Evolutionary conservation across 768 basidiomycete species (phyloP), one percentile per base, ranked within the genome.

Genomic region (Phlebiopsis flavidoalba): DNA sequence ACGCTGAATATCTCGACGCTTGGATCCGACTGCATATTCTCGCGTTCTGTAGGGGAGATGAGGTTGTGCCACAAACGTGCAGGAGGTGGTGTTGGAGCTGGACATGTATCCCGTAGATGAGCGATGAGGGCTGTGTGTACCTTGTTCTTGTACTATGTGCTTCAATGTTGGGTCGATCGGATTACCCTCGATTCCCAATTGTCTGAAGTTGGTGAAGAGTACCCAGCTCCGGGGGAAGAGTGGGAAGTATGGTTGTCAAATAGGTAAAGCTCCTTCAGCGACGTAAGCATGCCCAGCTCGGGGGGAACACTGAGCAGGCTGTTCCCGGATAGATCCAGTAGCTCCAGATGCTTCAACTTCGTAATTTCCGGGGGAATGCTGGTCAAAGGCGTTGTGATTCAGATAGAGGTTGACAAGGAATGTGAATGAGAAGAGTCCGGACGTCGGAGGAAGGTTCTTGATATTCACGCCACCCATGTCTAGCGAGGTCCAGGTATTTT

Each of bases 381-480:
- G 8, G 86, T 76, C 50, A 99, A 80, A 24, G n/a, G 84, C 79
- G 69, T 99, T 99, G 78, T 98, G 96, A 66, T 98, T 98, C 72
- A 99, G 90, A 76, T 95, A 98, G 53, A 99, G 88, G 63, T 88
- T 89, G 66, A 89, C 89, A 61, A 99, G 87, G 80, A 95, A 97
- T n/a, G 85, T 84, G 78, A 96, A 98, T 8, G 85, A 77, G 73
- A 91, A 92, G 47, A 93, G 78, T 26, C 86, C 87, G 50, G 88
- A 89, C 7, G 76, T 80, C 5, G 86, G 76, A 37, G 95, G 91
- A 54, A 99, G 80, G 65, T 89, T 93, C 80, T 95, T 96, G 70
- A 99, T 86, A 64, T 86, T 85, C 65, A 97, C 87, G 15, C 97
- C 97, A 57, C 97, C 96, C 86, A 99, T 93, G 75, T 99, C 97